phyloP scores from a whole-genome alignment of 805 yeast species.

The Metschnikowia borealis region DNA sequence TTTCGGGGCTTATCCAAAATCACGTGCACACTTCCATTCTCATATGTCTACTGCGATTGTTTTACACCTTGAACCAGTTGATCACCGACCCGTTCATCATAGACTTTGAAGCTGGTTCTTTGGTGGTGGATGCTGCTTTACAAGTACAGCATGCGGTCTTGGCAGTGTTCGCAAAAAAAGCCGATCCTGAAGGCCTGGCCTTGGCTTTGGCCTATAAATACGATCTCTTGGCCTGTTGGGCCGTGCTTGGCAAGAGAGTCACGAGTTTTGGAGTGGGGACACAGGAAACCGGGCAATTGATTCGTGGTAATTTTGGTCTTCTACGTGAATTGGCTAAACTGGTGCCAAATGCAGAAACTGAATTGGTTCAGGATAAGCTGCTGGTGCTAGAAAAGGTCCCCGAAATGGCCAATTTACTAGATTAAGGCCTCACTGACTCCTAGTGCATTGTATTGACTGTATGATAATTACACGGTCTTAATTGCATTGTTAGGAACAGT shows the following conservation, averaged over 20 bases:
- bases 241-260: conserved; percentile 17
- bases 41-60: conserved; percentile 26
- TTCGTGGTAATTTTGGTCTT: conserved; percentile 1
- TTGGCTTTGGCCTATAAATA: conserved; percentile 25
- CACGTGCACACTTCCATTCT: conserved; percentile 17
- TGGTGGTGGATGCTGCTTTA: conserved; percentile 18
- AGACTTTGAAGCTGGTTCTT: conserved; percentile 20
- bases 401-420: conserved; percentile 1
- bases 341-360: neutral
- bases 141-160: conserved; percentile 22
- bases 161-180: conserved; percentile 8
- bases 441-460: too few relatives aligned
- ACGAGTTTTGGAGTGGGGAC: conserved; percentile 12
- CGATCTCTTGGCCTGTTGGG: conserved; percentile 38
- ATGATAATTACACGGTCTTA: too few relatives aligned
- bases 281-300: neutral
- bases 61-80: conserved; percentile 28
- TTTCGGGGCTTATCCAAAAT: conserved; percentile 5
- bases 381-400: conserved; percentile 6
- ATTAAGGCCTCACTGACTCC: too few relatives aligned
- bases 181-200: conserved; percentile 16
- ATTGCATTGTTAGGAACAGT: too few relatives aligned
- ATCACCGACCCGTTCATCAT: conserved; percentile 26
- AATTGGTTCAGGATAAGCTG: conserved; percentile 5
- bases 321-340: conserved; percentile 2